Conservation (phyloP, 495 filamentous ascomycete species). For the Extremus antarcticus region DNA sequence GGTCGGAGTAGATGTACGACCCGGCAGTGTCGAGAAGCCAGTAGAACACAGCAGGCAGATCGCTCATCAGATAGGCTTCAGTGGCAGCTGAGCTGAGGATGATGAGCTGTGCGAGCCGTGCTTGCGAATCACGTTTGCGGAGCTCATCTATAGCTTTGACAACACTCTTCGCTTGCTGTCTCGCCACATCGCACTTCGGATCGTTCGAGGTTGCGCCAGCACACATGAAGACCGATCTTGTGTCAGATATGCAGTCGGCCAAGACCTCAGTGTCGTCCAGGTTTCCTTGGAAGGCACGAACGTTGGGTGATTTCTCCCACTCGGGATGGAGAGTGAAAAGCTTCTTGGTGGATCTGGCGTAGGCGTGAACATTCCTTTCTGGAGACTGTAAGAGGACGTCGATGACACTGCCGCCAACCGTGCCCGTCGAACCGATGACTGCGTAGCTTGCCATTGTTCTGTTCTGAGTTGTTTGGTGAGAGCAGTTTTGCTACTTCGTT, state of each 20-base stretch:
- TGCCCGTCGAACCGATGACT: conserved; percentile 16
- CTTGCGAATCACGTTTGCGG: neutral
- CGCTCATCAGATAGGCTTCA: conserved; percentile 23
- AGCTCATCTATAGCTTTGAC: conserved; percentile 24
- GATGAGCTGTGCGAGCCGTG: conserved; percentile 29
- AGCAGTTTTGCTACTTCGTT: too few relatives aligned
- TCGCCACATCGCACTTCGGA: conserved; percentile 27
- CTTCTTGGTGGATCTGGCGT: conserved; percentile 33
- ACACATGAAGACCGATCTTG: conserved; percentile 29
- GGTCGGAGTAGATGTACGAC: conserved; percentile 32
- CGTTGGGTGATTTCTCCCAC: conserved; percentile 14
- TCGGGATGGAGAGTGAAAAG: conserved; percentile 27
- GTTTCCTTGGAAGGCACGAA: conserved; percentile 32
- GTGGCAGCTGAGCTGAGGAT: conserved; percentile 33
- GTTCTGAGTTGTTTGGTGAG: too few relatives aligned
- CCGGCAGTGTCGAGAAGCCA: conserved; percentile 22
- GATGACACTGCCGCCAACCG: conserved; percentile 23
- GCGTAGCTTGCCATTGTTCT: conserved; percentile 13
- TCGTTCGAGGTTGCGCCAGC: conserved; percentile 33
- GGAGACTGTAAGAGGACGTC: conserved; percentile 27
- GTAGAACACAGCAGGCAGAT: conserved; percentile 22
- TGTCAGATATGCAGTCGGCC: conserved; percentile 24
- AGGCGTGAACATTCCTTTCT: conserved; percentile 26
- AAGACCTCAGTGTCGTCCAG: conserved; percentile 30
- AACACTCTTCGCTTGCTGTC: conserved; percentile 27